Percentiles rank a stretch among this genome's conserved stretches.
phyloP scores from a whole-genome alignment of 2,329 filamentous ascomycete genomes.

The Coniochaeta prunicola region DNA sequence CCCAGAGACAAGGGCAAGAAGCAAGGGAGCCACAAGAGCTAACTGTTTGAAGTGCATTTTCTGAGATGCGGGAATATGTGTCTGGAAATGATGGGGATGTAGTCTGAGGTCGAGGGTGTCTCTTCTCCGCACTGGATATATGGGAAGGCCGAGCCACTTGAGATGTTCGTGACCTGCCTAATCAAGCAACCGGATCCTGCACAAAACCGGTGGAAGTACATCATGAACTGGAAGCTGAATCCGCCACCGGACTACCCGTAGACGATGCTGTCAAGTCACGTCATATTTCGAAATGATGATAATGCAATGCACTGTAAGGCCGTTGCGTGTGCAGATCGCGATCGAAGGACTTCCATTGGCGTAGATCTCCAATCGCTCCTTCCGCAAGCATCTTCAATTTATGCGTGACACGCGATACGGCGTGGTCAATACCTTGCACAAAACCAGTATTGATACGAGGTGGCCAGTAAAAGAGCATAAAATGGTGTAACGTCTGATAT shows the following conservation, averaged over 20 bases:
- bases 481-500: background rate
- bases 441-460: background rate
- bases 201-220: background rate
- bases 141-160: background rate
- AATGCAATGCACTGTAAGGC: background rate
- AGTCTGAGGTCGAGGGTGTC: background rate
- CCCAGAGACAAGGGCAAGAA: conserved; percentile 10
- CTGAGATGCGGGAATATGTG: background rate
- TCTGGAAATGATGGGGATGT: background rate
- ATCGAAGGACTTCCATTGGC: background rate
- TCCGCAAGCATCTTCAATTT: background rate
- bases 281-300: background rate
- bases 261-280: background rate
- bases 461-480: background rate
- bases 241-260: background rate
- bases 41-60: conserved; percentile 13
- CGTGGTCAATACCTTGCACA: background rate
- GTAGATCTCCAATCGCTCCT: background rate
- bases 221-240: background rate
- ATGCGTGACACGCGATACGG: background rate
- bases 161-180: background rate
- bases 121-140: background rate
- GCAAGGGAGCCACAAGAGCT: conserved; percentile 9
- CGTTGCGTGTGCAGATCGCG: background rate
- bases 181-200: background rate